phyloP scores from a whole-genome alignment of 495 filamentous ascomycete species.

The Aspergillus wentii region DNA sequence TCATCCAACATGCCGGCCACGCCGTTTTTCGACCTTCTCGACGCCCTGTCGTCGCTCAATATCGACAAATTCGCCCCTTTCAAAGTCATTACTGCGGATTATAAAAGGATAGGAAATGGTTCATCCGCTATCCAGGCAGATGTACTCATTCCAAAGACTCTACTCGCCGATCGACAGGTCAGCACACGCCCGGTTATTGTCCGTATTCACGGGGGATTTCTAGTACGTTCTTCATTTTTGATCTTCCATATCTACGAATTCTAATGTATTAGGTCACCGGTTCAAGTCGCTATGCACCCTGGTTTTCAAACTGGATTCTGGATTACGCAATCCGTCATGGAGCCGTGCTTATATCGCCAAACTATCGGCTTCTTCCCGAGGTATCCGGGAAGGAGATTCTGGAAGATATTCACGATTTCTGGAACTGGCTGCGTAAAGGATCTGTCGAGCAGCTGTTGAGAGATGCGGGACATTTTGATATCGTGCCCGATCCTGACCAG shows the following conservation, averaged over 20 bases:
- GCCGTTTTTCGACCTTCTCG: constrained; percentile 1
- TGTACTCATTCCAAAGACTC: constrained; percentile 9
- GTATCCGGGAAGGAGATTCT: constrained; percentile 11
- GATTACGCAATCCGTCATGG: constrained; percentile 5
- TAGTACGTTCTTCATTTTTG: constrained; percentile 1
- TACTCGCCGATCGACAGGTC: neutral
- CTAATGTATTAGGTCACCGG: constrained; percentile 12
- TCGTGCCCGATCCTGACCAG: constrained; percentile 5
- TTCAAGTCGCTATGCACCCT: constrained; percentile 8
- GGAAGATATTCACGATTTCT: constrained; percentile 9
- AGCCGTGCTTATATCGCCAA: constrained; percentile 11
- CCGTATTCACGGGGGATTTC: constrained; percentile 13
- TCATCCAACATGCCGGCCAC: constrained; percentile 1
- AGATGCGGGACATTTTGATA: neutral
- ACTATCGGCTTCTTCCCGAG: constrained; percentile 14
- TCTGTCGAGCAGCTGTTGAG: neutral
- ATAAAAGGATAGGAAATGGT: neutral
- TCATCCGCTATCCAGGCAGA: neutral
- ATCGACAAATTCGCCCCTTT: neutral
- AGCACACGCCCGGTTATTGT: constrained; percentile 6
- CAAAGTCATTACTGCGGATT: neutral
- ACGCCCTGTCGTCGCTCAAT: neutral
- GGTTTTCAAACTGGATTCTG: constrained; percentile 14
- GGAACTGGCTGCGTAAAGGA: constrained; percentile 7
- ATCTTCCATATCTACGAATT: too few species aligned